Evolutionary conservation across 2,329 filamentous ascomycete genomes (phyloP).

Genomic region (Tolypocladium guangdongense): DNA sequence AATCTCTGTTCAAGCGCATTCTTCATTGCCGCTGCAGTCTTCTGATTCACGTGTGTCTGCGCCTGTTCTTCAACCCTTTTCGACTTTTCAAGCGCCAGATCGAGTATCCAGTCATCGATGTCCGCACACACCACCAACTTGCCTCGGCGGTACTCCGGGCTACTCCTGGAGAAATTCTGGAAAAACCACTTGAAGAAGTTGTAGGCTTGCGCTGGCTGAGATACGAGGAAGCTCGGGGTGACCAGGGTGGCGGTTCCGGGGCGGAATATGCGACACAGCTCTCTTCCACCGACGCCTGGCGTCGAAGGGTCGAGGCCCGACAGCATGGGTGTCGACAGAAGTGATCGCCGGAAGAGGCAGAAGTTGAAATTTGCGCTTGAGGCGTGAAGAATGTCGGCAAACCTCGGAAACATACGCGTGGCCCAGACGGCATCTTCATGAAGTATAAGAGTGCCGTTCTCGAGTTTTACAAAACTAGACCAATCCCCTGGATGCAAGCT

Average conservation of each 20-base stretch:
- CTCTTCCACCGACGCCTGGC: constrained; percentile 10
- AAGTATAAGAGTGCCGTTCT: constrained; percentile 27
- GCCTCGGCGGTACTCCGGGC: constrained; percentile 5
- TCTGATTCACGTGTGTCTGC: neutral
- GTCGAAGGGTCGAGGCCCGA: constrained; percentile 3
- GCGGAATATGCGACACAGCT: constrained; percentile 18
- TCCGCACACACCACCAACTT: constrained; percentile 19
- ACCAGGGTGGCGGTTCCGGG: constrained; percentile 24
- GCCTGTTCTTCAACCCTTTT: neutral
- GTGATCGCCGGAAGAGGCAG: constrained; percentile 28
- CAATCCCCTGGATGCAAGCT: constrained; percentile 34
- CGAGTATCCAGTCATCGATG: constrained; percentile 18
- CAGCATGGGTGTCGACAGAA: constrained; percentile 9
- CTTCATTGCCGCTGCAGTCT: neutral
- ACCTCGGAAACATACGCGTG: constrained; percentile 27
- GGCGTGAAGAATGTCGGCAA: constrained; percentile 22
- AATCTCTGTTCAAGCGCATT: constrained; percentile 7
- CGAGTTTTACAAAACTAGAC: constrained; percentile 27
- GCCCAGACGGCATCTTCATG: constrained; percentile 30
- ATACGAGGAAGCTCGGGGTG: constrained; percentile 30
- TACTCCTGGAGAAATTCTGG: constrained; percentile 9
- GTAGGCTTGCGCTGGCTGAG: constrained; percentile 22
- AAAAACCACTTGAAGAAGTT: constrained; percentile 25
- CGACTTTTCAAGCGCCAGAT: constrained; percentile 13
- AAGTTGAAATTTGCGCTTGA: constrained; percentile 19